Evolutionary conservation across 2,329 filamentous ascomycete species (phyloP).

Genomic region (Penicillium janthinellum): DNA sequence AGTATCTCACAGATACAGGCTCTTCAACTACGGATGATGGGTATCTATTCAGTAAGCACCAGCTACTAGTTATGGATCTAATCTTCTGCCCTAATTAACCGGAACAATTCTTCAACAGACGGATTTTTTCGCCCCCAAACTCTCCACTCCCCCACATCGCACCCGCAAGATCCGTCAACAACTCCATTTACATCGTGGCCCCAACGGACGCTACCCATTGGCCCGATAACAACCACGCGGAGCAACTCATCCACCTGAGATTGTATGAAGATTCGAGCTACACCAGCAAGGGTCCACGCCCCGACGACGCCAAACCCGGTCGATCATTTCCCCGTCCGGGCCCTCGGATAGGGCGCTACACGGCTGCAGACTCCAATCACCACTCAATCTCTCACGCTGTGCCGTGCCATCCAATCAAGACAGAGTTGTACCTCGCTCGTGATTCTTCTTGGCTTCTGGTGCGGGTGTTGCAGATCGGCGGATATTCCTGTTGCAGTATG

Average conservation of each 20-base stretch:
- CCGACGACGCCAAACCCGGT: conserved; percentile 8
- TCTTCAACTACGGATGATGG: background rate
- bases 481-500: conserved; percentile 18
- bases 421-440: background rate
- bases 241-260: background rate
- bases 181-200: conserved; percentile 19
- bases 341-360: background rate
- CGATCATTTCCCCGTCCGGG: conserved; percentile 13
- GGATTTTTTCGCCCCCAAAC: background rate
- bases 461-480: conserved; percentile 16
- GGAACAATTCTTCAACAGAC: background rate
- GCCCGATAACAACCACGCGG: conserved; percentile 13
- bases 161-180: background rate
- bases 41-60: no score
- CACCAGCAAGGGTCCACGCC: conserved; percentile 5
- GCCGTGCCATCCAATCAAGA: conserved; percentile 10
- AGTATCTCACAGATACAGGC: background rate
- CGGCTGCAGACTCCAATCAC: conserved; percentile 3
- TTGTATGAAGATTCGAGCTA: no score
- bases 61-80: no score
- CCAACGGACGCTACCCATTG: conserved; percentile 10
- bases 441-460: background rate
- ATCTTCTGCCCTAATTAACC: background rate
- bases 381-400: conserved; percentile 23
- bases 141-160: background rate